phyloP scores from a whole-genome alignment of 148 eudicot genomes.

The Euryodendron excelsum region DNA sequence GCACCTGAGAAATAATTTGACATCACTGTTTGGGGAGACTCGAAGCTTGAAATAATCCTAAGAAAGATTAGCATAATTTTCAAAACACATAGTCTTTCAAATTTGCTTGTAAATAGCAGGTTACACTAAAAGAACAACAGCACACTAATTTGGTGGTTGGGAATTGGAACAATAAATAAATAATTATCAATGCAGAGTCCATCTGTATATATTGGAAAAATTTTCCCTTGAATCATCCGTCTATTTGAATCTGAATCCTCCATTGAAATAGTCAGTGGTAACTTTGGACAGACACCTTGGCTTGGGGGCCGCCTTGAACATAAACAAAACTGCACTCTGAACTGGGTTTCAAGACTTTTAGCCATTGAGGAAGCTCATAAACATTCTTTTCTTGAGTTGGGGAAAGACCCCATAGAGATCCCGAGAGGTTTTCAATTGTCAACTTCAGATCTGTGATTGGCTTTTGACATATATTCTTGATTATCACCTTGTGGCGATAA shows the following conservation, averaged over 20 bases:
- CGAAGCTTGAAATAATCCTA: no score
- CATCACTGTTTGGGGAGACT: no score
- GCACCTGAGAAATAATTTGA: no score
- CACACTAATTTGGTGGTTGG: no score
- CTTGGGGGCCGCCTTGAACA: conserved; percentile 86
- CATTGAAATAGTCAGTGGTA: conserved; percentile 37
- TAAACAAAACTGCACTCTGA: conserved; percentile 64
- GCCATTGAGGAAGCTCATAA: conserved; percentile 48
- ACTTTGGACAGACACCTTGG: conserved; percentile 54
- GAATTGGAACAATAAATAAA: no score
- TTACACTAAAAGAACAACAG: no score
- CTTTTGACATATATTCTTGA: conserved; percentile 62
- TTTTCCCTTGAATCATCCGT: neutral
- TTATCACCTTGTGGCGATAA: conserved; percentile 63
- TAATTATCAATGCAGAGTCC: neutral
- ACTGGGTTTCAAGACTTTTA: conserved; percentile 47
- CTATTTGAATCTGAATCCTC: neutral
- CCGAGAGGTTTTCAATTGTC: conserved; percentile 56
- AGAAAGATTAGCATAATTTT: no score
- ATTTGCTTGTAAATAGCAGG: no score
- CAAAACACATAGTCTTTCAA: no score
- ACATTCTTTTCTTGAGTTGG: conserved; percentile 42
- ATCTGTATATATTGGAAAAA: neutral
- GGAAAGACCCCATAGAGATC: conserved; percentile 62
- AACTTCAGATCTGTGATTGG: conserved; percentile 57